Conservation (phyloP, 2,329 filamentous ascomycete genomes). For the Drechslerella dactyloides region DNA sequence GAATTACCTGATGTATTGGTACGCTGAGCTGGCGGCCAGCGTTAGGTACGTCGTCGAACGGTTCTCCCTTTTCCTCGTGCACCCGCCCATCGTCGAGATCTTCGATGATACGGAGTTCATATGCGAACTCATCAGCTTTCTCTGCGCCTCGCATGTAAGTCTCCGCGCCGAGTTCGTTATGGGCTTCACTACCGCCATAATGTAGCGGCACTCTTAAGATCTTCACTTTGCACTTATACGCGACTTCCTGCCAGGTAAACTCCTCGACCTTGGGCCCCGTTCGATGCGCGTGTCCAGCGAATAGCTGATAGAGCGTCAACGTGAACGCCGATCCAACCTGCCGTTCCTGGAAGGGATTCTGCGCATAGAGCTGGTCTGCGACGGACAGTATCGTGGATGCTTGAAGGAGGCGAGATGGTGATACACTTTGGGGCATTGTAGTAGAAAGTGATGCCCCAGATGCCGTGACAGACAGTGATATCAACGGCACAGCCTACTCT, state of each 20-base stretch:
- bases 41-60: conserved; percentile 67
- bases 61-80: conserved; percentile 69
- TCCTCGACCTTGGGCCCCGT: conserved; percentile 58
- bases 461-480: conserved; percentile 92
- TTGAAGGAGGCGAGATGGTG: conserved; percentile 86
- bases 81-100: conserved; percentile 76
- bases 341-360: conserved; percentile 68
- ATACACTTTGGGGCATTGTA: conserved; percentile 79
- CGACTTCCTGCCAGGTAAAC: conserved; percentile 91
- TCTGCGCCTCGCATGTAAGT: conserved; percentile 64
- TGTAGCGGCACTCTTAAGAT: conserved; percentile 72
- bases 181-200: conserved; percentile 65
- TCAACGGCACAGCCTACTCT: conserved; percentile 73
- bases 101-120: conserved; percentile 81
- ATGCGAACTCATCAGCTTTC: conserved; percentile 71
- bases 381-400: conserved; percentile 89
- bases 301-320: conserved; percentile 93
- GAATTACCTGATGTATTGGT: conserved; percentile 68
- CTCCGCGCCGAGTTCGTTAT: conserved; percentile 57
- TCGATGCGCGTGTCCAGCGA: conserved; percentile 70
- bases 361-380: conserved; percentile 81
- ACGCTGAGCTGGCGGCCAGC: conserved; percentile 72
- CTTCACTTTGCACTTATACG: conserved; percentile 88
- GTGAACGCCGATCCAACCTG: conserved; percentile 88
- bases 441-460: conserved; percentile 87